Percentiles rank a stretch among this genome's conserved stretches.
phyloP scores from a whole-genome alignment of 176 grass and related monocot genomes.

The Themeda triandra region DNA sequence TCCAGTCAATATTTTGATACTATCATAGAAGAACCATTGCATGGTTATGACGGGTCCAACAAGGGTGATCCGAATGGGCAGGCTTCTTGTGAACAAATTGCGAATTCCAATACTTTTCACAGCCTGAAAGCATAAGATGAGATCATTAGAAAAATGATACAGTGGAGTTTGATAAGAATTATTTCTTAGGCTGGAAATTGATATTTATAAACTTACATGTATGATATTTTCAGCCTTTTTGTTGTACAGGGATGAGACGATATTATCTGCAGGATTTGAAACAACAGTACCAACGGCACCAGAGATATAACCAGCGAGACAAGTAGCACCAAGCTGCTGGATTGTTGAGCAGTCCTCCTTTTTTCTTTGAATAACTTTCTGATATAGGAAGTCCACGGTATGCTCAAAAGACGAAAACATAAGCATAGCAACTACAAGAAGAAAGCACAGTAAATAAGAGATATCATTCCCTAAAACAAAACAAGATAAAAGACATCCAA shows the following conservation, averaged over 20 bases:
- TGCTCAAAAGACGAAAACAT: constrained; percentile 98
- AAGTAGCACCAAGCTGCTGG: constrained; percentile 89
- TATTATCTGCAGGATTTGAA: constrained; percentile 97
- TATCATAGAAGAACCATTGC: constrained; percentile 99
- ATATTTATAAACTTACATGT: constrained; percentile 47
- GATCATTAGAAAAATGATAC: constrained; percentile 10
- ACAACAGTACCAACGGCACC: constrained; percentile 88
- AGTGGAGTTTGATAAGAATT: neutral
- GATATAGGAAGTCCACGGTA: constrained; percentile 69
- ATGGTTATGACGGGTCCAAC: constrained; percentile 84
- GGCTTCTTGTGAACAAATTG: constrained; percentile 88
- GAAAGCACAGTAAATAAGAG: neutral
- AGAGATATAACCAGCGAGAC: constrained; percentile 78
- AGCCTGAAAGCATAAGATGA: constrained; percentile 50
- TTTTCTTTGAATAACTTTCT: constrained; percentile 73
- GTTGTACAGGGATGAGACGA: constrained; percentile 89
- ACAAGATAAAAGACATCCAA: neutral
- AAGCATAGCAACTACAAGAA: constrained; percentile 81
- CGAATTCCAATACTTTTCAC: constrained; percentile 72
- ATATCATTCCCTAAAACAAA: neutral
- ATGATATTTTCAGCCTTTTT: constrained; percentile 74
- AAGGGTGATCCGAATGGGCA: constrained; percentile 78
- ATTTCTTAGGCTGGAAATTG: neutral
- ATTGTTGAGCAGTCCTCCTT: constrained; percentile 69
- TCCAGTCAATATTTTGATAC: constrained; percentile 84